Base-by-base conservation (phyloP, 2,329 filamentous ascomycete species). In the Alternaria consortialis region DNA sequence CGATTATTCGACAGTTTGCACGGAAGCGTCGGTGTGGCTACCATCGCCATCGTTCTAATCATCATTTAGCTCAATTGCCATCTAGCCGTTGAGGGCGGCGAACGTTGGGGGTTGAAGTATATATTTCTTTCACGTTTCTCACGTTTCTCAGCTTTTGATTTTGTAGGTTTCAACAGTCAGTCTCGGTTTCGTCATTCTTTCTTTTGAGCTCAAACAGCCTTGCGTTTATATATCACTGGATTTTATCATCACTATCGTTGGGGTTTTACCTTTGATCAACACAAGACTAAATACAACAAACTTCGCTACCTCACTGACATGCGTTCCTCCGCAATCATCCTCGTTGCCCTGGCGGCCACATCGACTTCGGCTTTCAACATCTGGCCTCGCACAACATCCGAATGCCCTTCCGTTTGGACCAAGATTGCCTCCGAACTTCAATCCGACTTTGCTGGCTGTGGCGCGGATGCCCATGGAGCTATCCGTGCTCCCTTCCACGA, bases 401-500 rank as follows among this genome's bases (percentile, higher is more conserved):
- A 48, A 20, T 72, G 70, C 29, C 71, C 71, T 3, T 36, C 57
- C 7, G 64, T 74, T 2, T 74, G 70, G 70, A 53, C 58, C n/a
- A 47, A 51, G 7, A 58, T 68, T 6, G 63, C 65, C 13, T 54
- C 59, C 11, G 63, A 70, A n/a, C 60, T 73, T 5, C 42, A 68
- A 31, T 40, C 51, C 2, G 56, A 56, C 17, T 72, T 72, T 36
- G 23, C 55, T 15, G 65, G 66, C 36, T 75, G 73, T 44, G 63
- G 63, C 12, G 56, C 60, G 31, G 56, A 63, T 32, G 71, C 73
- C 7, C 73, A 67, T 25, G 63, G 53, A 15, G 66, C 68, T 5
- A 70, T 75, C 15, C 67, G 72, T 13, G 63, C 66, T 0, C 63
- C 69, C 7, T 74, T 74, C 53, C 72, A 75, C 25, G 72, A 74